Base-by-base conservation (phyloP, 2,329 filamentous ascomycete species). In the Colletotrichum tropicicola region DNA sequence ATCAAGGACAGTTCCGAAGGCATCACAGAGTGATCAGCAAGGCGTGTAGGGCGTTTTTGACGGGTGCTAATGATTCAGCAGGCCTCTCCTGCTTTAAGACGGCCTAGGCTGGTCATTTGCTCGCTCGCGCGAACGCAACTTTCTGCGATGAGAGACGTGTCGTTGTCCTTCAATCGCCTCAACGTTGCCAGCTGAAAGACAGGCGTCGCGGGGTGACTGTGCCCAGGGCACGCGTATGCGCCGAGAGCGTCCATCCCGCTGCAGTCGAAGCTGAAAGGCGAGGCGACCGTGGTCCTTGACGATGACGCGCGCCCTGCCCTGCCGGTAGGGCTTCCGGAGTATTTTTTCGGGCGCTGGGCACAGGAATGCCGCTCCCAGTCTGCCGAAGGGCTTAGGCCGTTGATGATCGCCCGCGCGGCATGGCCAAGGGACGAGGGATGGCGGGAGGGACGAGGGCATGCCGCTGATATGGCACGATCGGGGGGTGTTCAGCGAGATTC, bases 201-300 rank as follows among this genome's bases (percentile, higher is more conserved):
- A 57, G 30, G 54, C 54, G 21, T 17, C 15, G 27, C n/a, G n/a
- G n/a, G n/a, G n/a, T n/a, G n/a, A n/a, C n/a, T n/a, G n/a, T n/a
- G n/a, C n/a, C n/a, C n/a, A n/a, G n/a, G n/a, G 37, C 37, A 6
- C 15, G 35, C 41, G 13, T 27, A 25, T 45, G 43, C 43, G 43
- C 43, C 43, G 43, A 57, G 54, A 39, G 21, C 15, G n/a, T 28
- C 10, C 43, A 48, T 48, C 21, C 30, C 30, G 54, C 25, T 54
- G 51, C 51, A 25, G n/a, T 37, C 43, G 15, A 19, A 47, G 43
- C 54, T 57, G 54, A 45, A 48, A 23, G 44, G 35, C 44, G 21
- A 56, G 57, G 61, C 61, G 57, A 56, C 48, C 61, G 57, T 55
- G 35, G 44, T 21, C 61, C 57, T 61, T 35, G 49, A 51, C 43